Base-by-base conservation (phyloP, 371 early-diverging fungal species). In the Syncephalis plumigaleata region DNA sequence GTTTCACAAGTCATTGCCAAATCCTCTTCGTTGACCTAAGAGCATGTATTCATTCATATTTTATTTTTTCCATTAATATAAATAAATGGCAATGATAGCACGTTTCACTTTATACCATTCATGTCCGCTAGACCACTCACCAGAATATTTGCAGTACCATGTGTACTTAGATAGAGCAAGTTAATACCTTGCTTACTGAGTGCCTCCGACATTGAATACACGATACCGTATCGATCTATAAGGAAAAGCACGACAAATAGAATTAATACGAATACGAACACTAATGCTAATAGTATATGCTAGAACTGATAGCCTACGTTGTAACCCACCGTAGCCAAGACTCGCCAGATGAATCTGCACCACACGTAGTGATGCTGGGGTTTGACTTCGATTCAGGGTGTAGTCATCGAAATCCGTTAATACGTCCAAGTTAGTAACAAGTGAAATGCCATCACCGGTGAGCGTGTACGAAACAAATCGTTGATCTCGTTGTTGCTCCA, bases 381-480 rank as follows among this genome's bases (percentile, higher is more conserved):
- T 69, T 54, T 68, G 63, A 48, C 71, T 73, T 52, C 64, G 67
- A 39, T 73, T 73, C 13, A 83, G 51, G 18, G 60, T 62, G 31
- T 78, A 71, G 37, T 72, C 73, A 24, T 70, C 67, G 55, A 80
- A 79, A 37, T 68, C 57, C 3, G 13, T 39, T 15, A 83, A 49
- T 23, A 80, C 70, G 18, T 54, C 53, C 22, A 68, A 65, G 42
- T 80, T 79, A 3, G 78, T 75, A 26, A 83, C 66, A 37, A 83
- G 64, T 1, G 81, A 79, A 2, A 83, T 74, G 39, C 79, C 79
- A 42, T 83, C 79, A 27, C 68, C 67, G 1, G 75, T 76, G 7
- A 79, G 70, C 5, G 84, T 83, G 47, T 79, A 83, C 2, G 77
- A 78, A 55, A 79, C 76, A 61, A 79, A 79, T 17, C 75, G 49